Percentiles rank a stretch among this genome's conserved stretches.
Evolutionary conservation across 768 basidiomycete species (phyloP).

Genomic region (Tulasnella sp.): DNA sequence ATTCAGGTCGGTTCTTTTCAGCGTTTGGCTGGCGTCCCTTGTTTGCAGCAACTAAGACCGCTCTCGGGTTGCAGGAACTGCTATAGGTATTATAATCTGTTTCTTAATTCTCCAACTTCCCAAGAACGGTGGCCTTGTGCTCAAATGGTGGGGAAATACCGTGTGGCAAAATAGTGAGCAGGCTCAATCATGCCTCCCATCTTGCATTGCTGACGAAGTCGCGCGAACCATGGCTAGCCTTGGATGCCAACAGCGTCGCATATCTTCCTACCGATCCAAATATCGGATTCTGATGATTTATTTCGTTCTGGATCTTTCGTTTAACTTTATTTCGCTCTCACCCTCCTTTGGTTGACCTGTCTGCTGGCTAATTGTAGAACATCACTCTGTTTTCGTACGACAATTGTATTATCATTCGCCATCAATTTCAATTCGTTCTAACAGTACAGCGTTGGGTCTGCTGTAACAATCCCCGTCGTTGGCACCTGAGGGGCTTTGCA

Average conservation of each 20-base stretch:
- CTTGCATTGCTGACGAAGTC: background rate
- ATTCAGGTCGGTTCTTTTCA: conserved; percentile 23
- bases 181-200: background rate
- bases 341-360: too few relatives aligned
- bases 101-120: conserved; percentile 39
- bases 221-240: background rate
- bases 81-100: conserved; percentile 35
- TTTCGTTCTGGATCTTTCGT: background rate
- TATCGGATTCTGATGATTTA: background rate
- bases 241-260: conserved; percentile 7
- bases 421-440: background rate
- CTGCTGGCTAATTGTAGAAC: too few relatives aligned
- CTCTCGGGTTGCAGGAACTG: conserved; percentile 26
- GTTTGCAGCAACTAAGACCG: background rate
- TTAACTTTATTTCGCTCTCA: background rate
- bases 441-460: background rate
- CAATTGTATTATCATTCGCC: background rate
- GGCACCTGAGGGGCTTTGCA: too few relatives aligned
- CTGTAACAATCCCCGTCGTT: too few relatives aligned
- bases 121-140: conserved; percentile 26
- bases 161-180: conserved; percentile 23
- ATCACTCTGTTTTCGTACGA: background rate
- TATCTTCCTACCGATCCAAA: background rate
- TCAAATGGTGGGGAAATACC: conserved; percentile 37
- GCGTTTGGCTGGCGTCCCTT: background rate